A percentile compares a stretch with the other conserved stretches of the same genome.
Evolutionary conservation across 495 filamentous ascomycete species (phyloP).

Genomic region (Cercophora scortea): DNA sequence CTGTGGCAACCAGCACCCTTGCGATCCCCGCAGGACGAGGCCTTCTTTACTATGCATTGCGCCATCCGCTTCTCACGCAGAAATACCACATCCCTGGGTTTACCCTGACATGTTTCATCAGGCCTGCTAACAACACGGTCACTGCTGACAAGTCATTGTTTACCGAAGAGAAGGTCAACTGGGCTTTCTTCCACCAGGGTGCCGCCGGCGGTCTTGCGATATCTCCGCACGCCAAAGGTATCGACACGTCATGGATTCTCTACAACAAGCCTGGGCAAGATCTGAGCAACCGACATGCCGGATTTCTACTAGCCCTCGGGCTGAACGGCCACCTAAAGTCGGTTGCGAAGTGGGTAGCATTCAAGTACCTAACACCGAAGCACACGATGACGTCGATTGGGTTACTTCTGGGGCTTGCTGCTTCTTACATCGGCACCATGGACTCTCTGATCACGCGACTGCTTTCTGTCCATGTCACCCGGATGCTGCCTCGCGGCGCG

Average conservation of each 20-base stretch:
- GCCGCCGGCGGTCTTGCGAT: slow-evolving; percentile 86
- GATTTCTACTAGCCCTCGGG: slow-evolving; percentile 86
- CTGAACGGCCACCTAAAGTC: slow-evolving; percentile 90
- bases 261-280: slow-evolving; percentile 90
- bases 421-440: slow-evolving; percentile 93
- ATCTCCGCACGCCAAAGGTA: slow-evolving; percentile 80
- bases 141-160: slow-evolving; percentile 75
- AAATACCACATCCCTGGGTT: slow-evolving; percentile 82
- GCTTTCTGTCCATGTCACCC: slow-evolving; percentile 92
- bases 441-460: slow-evolving; percentile 89
- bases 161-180: slow-evolving; percentile 90
- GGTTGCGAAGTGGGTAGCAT: slow-evolving; percentile 95
- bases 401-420: slow-evolving; percentile 82
- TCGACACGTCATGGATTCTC: slow-evolving; percentile 96
- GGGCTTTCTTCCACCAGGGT: slow-evolving; percentile 97
- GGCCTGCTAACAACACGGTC: slow-evolving; percentile 81
- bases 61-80: slow-evolving; percentile 80
- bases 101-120: slow-evolving; percentile 80
- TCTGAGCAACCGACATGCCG: slow-evolving; percentile 86
- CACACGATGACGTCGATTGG: slow-evolving; percentile 99
- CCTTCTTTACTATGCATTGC: slow-evolving; percentile 74
- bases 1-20: slow-evolving; percentile 76
- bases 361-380: slow-evolving; percentile 96
- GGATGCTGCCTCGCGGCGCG: slow-evolving; percentile 84
- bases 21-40: slow-evolving; percentile 80